Conservation (phyloP, 116 monocot genomes). For the Papilionanthe hybrid region DNA sequence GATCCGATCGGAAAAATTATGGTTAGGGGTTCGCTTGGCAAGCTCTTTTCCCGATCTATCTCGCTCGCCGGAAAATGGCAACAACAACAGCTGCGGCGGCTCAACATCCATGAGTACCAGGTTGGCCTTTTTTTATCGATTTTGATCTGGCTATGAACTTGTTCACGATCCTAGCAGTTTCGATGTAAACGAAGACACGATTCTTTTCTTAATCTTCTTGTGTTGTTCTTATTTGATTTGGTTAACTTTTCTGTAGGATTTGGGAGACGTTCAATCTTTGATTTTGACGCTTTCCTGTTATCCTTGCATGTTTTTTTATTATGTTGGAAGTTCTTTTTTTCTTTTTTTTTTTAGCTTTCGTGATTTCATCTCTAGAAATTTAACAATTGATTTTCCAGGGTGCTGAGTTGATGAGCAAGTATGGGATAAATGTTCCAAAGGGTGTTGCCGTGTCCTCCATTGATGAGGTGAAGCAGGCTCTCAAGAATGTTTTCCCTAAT, state of each 20-base stretch:
- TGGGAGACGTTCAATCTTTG: background rate
- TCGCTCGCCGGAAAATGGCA: conserved; percentile 71
- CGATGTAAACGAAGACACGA: no score
- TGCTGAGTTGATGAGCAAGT: conserved; percentile 89
- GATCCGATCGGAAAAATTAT: background rate
- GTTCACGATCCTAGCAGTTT: background rate
- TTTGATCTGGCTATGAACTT: background rate
- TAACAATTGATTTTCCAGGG: conserved; percentile 35
- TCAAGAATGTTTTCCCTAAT: conserved; percentile 54
- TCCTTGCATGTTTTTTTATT: background rate
- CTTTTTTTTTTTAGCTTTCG: background rate
- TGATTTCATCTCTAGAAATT: background rate
- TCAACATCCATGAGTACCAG: conserved; percentile 99
- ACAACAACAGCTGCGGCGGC: conserved; percentile 91
- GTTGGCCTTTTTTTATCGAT: conserved; percentile 17
- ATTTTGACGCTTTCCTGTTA: background rate
- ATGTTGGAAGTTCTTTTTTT: background rate
- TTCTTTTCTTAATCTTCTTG: background rate
- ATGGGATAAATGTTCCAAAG: conserved; percentile 86
- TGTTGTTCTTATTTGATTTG: background rate
- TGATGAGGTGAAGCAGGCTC: conserved; percentile 61
- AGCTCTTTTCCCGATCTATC: conserved; percentile 49
- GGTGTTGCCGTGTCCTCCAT: conserved; percentile 70
- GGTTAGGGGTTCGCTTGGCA: conserved; percentile 54
- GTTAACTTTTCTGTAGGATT: background rate